Percentiles rank a stretch among this genome's conserved stretches.
These are phyloP conservation scores for Dacryopinax primogenitus DNA, from an alignment of 768 basidiomycete genomes.

Conservation along the genomic window DNA sequence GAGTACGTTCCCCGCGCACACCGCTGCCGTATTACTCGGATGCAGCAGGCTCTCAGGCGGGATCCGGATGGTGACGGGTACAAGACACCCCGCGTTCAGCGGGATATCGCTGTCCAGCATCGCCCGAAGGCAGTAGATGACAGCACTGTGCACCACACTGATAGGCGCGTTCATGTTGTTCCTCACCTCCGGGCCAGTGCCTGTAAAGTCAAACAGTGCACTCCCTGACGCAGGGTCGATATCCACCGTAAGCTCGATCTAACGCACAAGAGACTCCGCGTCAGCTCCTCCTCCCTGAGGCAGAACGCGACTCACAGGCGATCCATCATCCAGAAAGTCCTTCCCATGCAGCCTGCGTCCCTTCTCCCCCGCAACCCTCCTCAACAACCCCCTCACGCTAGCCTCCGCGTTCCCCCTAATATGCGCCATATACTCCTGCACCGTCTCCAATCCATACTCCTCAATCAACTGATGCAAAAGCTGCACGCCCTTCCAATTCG, in stretches of 20 bases:
- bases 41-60: conserved; percentile 66
- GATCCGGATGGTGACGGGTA: conserved; percentile 69
- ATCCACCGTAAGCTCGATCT: conserved; percentile 64
- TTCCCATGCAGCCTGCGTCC: conserved; percentile 50
- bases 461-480: conserved; percentile 72
- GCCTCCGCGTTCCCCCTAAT: conserved; percentile 80
- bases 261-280: not conserved
- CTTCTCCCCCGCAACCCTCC: conserved; percentile 56
- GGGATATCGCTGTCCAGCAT: conserved; percentile 83
- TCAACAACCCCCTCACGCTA: conserved; percentile 71
- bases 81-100: conserved; percentile 85
- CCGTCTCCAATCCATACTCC: conserved; percentile 73
- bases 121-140: conserved; percentile 78
- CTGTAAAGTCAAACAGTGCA: conserved; percentile 67
- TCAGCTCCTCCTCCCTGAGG: not conserved
- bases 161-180: conserved; percentile 78
- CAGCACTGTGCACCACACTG: conserved; percentile 73
- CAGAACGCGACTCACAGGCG: conserved; percentile 47
- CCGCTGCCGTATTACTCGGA: conserved; percentile 76
- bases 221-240: conserved; percentile 64
- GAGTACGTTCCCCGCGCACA: conserved; percentile 85
- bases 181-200: conserved; percentile 33
- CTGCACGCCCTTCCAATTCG: conserved; percentile 83
- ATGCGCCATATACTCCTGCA: conserved; percentile 88
- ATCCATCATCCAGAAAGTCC: conserved; percentile 81